phyloP scores from a whole-genome alignment of 352 stramenopile genomes.

The Thalassiosira mediterranea region DNA sequence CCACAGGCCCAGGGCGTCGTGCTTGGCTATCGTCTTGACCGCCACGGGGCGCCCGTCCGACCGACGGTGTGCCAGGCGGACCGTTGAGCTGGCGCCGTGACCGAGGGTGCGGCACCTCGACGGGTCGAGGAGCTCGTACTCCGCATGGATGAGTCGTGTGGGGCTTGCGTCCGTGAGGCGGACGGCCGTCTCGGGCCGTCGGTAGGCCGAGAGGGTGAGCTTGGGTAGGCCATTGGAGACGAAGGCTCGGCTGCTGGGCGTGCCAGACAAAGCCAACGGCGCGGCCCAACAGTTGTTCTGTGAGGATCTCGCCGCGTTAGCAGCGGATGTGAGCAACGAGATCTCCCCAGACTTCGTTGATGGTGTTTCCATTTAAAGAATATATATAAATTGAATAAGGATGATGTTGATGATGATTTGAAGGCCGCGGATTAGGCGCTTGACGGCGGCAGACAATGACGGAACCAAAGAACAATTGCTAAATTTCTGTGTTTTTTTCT shows the following conservation, averaged over 20 bases:
- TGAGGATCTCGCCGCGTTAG: neutral
- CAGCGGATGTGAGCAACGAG: constrained; percentile 1
- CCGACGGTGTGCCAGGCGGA: constrained; percentile 63
- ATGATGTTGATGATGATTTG: too few relatives aligned
- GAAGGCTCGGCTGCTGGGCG: too few relatives aligned
- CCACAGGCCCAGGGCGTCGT: constrained; percentile 69
- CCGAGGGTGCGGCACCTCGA: constrained; percentile 60
- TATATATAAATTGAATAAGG: too few relatives aligned
- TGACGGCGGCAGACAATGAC: too few relatives aligned
- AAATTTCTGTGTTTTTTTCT: too few relatives aligned
- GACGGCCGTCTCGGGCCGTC: constrained; percentile 63
- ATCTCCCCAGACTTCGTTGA: neutral
- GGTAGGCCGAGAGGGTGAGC: constrained; percentile 73
- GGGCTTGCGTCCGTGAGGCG: constrained; percentile 63
- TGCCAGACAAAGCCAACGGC: too few relatives aligned
- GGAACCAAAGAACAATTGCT: too few relatives aligned
- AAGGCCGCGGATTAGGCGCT: too few relatives aligned
- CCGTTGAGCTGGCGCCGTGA: constrained; percentile 77
- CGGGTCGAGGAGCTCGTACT: constrained; percentile 73
- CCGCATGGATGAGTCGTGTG: constrained; percentile 52
- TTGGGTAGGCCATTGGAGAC: constrained; percentile 21
- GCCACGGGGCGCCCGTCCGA: constrained; percentile 61
- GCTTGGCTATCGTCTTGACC: constrained; percentile 82
- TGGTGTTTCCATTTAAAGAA: neutral
- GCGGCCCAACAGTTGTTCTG: neutral